Evolutionary conservation across 331 rosid genomes (phyloP).

Genomic region (Acacia concinna): DNA sequence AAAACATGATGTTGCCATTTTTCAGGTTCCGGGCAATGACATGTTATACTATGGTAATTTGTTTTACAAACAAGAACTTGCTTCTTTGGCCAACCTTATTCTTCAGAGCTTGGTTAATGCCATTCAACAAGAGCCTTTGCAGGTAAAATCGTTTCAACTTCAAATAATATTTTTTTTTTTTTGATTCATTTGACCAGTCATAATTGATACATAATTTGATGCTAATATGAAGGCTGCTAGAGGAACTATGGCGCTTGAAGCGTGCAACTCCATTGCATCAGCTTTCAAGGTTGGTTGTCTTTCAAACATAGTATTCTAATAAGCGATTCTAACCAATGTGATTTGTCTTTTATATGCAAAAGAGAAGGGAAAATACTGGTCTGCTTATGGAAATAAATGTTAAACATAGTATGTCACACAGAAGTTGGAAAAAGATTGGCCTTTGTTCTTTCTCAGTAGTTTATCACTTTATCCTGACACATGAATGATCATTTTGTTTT

Average conservation of each 20-base stretch:
- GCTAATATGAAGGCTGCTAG: conserved; percentile 60
- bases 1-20: neutral
- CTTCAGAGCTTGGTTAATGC: conserved; percentile 63
- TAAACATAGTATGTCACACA: neutral
- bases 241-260: conserved; percentile 93
- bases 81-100: conserved; percentile 59
- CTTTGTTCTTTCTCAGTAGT: neutral
- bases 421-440: neutral
- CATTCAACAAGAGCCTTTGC: conserved; percentile 69
- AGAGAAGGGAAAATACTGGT: neutral
- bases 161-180: conserved; percentile 21
- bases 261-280: conserved; percentile 83
- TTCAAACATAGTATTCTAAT: conserved; percentile 19
- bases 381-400: neutral
- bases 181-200: conserved; percentile 26
- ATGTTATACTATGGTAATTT: conserved; percentile 59
- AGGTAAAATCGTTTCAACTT: conserved; percentile 46
- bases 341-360: neutral
- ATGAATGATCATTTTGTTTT: neutral
- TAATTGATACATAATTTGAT: conserved; percentile 36
- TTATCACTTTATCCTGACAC: neutral
- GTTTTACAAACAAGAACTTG: conserved; percentile 61
- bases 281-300: conserved; percentile 62
- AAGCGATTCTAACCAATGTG: neutral
- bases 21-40: conserved; percentile 69